Base-by-base conservation (phyloP, 2,329 filamentous ascomycete genomes). In the Aspergillus tanneri region DNA sequence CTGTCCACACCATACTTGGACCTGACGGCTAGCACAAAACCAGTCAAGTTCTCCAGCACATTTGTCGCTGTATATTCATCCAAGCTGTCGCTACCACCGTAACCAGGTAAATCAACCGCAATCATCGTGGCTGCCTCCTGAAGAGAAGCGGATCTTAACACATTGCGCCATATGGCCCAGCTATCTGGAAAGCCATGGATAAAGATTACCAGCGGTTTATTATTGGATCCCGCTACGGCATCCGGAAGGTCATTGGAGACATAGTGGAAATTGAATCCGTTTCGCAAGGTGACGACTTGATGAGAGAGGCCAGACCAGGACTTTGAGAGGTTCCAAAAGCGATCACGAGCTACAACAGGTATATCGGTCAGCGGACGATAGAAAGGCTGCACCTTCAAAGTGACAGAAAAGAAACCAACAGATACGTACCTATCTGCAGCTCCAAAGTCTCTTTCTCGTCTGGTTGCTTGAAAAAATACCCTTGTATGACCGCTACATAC, bases 121-220 rank as follows among this genome's bases (percentile, higher is more conserved):
- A 83, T 72, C 5, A 82, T 55, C 16, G 72, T 73, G 16, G 75
- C 71, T 5, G 69, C 55, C 21, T 69, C 50, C 21, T 66, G 62
- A 8, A 75, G 57, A 8, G 64, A 56, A 7, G 67, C 49, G 0
- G 73, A 74, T 30, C 63, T 62, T 16, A 82, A 63, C 19, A 80
- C 62, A 42, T 75, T 66, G 37, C 72, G 71, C 78, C 79, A 84
- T 43, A 83, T 64, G 9, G 75, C 70, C 64, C 72, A 81, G 47
- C 78, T 81, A 56, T 84, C 80, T 5, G 81, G 81, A 49, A 82
- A 84, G 28, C 81, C 80, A 61, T 83, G 80, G 14, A 83, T 66
- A 55, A 82, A 78, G 32, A 83, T 71, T 19, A 79, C 70, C 12
- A 82, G 61, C 1, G 71, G 68, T 43, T 64, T 70, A 9, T 54